Evolutionary conservation across 768 basidiomycete species (phyloP).

Genomic region (Hortiboletus flavorubellus): DNA sequence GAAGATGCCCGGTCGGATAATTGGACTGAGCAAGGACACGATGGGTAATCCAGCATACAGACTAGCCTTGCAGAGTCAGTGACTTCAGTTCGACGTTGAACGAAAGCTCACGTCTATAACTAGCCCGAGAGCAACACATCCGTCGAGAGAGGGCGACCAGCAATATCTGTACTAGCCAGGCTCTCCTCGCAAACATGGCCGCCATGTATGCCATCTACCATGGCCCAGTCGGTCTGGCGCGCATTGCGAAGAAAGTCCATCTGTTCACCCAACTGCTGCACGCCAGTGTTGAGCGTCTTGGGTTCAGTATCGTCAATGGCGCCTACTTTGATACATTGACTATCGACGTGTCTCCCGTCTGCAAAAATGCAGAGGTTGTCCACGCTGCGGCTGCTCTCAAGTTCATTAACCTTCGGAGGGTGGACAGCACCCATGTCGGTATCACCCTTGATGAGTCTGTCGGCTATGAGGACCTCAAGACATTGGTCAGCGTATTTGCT

Average conservation of each 20-base stretch:
- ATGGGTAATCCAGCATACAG: slow-evolving; percentile 88
- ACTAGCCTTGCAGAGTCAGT: slow-evolving; percentile 89
- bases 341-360: slow-evolving; percentile 63
- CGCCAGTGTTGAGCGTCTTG: slow-evolving; percentile 60
- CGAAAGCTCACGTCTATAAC: slow-evolving; percentile 7
- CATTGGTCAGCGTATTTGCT: slow-evolving; percentile 79
- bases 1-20: slow-evolving; percentile 97
- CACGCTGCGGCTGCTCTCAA: slow-evolving; percentile 61
- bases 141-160: slow-evolving; percentile 97
- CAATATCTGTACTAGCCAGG: slow-evolving; percentile 98
- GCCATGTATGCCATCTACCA: slow-evolving; percentile 99
- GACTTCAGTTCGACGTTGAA: not conserved
- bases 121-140: slow-evolving; percentile 95
- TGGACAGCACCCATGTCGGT: slow-evolving; percentile 76
- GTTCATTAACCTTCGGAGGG: slow-evolving; percentile 79
- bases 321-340: slow-evolving; percentile 91
- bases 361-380: slow-evolving; percentile 54
- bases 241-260: slow-evolving; percentile 91
- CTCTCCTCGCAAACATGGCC: slow-evolving; percentile 97
- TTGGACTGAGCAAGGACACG: slow-evolving; percentile 85
- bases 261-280: slow-evolving; percentile 77
- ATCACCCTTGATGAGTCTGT: slow-evolving; percentile 93
- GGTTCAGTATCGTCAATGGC: slow-evolving; percentile 69
- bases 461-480: slow-evolving; percentile 66
- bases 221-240: slow-evolving; percentile 79